Conservation (phyloP, 441 rosid genomes). For the Croton setiger region DNA sequence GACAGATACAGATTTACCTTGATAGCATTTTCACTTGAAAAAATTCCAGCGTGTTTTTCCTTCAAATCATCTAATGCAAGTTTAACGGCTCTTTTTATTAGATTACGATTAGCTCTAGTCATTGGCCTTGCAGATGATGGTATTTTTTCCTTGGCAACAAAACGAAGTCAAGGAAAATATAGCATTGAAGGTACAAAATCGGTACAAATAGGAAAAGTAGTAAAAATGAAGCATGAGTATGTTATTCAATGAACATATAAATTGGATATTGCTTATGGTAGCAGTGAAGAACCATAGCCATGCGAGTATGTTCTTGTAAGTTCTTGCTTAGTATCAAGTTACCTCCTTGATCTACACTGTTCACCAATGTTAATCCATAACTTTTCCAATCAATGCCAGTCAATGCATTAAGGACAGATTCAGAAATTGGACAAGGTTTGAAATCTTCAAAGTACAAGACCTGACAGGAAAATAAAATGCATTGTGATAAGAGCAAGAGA, state of each 20-base stretch:
- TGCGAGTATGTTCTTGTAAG: conserved; percentile 47
- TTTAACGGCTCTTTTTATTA: conserved; percentile 56
- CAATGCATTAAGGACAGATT: conserved; percentile 48
- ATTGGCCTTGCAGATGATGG: conserved; percentile 39
- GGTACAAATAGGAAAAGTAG: not conserved
- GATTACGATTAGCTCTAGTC: conserved; percentile 38
- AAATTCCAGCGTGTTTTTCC: conserved; percentile 60
- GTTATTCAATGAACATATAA: not conserved
- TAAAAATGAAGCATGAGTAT: not conserved
- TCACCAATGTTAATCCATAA: conserved; percentile 63
- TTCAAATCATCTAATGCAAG: conserved; percentile 78
- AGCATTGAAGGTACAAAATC: not conserved
- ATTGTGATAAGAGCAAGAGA: not conserved
- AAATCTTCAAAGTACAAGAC: conserved; percentile 71
- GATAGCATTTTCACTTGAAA: conserved; percentile 64
- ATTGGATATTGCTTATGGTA: conserved; percentile 63
- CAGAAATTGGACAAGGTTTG: conserved; percentile 47
- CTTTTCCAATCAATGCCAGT: conserved; percentile 73
- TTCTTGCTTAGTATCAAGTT: conserved; percentile 57
- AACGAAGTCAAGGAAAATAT: conserved; percentile 38
- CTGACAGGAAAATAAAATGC: conserved; percentile 36
- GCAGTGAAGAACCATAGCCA: conserved; percentile 63
- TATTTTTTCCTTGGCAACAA: conserved; percentile 25
- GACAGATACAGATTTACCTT: conserved; percentile 42
- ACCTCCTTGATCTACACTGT: conserved; percentile 45